A percentile compares a stretch with the other conserved stretches of the same genome.
These are phyloP conservation scores for Termitomyces sp. DNA, from an alignment of 768 basidiomycete species.

Conservation along the genomic window DNA sequence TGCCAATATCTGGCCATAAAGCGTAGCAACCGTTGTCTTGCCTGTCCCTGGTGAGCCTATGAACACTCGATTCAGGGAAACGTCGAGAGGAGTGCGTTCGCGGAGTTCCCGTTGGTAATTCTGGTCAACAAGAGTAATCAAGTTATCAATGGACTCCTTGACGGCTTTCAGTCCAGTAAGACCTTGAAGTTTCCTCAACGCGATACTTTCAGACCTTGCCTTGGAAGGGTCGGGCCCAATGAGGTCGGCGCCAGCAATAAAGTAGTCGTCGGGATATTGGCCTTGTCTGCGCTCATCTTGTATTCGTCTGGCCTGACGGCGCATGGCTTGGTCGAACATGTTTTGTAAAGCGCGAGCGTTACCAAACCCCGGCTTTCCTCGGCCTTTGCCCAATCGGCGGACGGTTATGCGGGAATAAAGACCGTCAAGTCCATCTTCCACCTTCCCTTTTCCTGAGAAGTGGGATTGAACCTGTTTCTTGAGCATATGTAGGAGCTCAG, in stretches of 20 bases:
- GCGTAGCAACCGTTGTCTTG: conserved; percentile 3
- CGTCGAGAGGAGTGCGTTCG: not conserved
- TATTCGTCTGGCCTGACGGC: not conserved
- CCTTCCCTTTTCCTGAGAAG: not conserved
- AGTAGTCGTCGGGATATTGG: not conserved
- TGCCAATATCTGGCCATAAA: not conserved
- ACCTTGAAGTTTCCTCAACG: not conserved
- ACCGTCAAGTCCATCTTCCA: not conserved
- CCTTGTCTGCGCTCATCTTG: not conserved
- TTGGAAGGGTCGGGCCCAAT: not conserved
- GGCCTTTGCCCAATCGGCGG: not conserved
- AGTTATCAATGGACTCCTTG: conserved; percentile 44
- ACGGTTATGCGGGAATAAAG: not conserved
- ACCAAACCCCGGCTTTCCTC: not conserved
- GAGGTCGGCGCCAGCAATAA: not conserved
- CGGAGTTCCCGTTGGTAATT: not conserved
- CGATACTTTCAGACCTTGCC: not conserved
- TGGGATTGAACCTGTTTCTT: not conserved
- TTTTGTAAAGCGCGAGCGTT: not conserved
- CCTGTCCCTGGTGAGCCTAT: conserved; percentile 8
- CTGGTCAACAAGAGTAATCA: conserved; percentile 25
- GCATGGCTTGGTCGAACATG: not conserved
- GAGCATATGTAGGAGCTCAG: not conserved
- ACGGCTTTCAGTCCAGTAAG: conserved; percentile 25
- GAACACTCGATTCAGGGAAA: not conserved